Evolutionary conservation across 345 rosid genomes (phyloP).

Genomic region (Lepidium aucheri): DNA sequence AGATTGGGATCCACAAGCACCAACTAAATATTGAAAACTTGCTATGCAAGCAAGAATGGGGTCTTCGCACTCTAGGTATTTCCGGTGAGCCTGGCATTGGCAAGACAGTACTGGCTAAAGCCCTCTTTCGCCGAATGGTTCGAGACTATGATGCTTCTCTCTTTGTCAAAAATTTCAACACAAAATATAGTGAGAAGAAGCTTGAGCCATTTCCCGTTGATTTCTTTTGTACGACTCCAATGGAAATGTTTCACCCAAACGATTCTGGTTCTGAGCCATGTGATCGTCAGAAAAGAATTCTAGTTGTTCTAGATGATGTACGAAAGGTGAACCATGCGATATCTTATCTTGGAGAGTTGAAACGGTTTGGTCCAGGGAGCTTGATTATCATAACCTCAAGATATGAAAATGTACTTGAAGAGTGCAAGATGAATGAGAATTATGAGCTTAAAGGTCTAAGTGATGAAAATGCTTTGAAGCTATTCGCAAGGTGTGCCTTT

Average conservation of each 20-base stretch:
- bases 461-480: not conserved
- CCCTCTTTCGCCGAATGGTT: not conserved
- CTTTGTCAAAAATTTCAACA: not conserved
- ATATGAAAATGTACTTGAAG: not conserved
- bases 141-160: not conserved
- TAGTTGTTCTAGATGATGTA: not conserved
- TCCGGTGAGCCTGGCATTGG: constrained; percentile 18
- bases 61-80: not conserved
- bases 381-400: not conserved
- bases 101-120: constrained; percentile 11
- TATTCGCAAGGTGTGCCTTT: not conserved
- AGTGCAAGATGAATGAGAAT: not conserved
- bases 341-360: not conserved
- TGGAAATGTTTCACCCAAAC: too few species aligned
- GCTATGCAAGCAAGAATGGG: constrained; percentile 4
- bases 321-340: not conserved
- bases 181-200: too few species aligned
- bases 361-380: not conserved
- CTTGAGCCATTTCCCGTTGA: too few species aligned
- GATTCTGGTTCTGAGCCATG: too few species aligned
- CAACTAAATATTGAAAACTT: not conserved
- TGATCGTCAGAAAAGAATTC: too few species aligned
- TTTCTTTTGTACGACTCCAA: too few species aligned
- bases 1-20: not conserved
- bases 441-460: not conserved